Conservation (phyloP, 192 early-diverging fungal species). For the Linderina pennispora region DNA sequence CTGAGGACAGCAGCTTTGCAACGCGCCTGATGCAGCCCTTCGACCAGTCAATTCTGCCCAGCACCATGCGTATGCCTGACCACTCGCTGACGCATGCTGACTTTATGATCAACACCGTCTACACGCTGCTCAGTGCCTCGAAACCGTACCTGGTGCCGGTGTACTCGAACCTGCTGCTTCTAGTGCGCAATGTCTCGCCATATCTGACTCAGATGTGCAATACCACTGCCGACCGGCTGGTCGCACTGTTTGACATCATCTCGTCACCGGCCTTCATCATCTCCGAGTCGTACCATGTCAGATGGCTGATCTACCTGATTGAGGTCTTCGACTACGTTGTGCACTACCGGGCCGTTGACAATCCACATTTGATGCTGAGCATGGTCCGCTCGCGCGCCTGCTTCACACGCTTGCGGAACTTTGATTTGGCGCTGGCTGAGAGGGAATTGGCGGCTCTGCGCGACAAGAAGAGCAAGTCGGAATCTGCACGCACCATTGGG, state of each 20-base stretch:
- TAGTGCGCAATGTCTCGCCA: conserved; percentile 78
- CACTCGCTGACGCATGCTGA: conserved; percentile 69
- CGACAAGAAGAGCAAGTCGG: conserved; percentile 44
- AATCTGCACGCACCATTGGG: conserved; percentile 29
- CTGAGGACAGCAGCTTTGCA: conserved; percentile 39
- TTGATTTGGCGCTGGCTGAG: conserved; percentile 62
- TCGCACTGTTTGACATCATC: conserved; percentile 71
- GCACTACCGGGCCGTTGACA: conserved; percentile 79
- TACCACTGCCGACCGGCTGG: conserved; percentile 63
- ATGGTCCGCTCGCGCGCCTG: conserved; percentile 67
- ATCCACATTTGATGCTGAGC: conserved; percentile 74
- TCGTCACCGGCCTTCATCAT: conserved; percentile 73
- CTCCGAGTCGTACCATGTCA: conserved; percentile 71
- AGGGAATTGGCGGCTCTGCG: conserved; percentile 48
- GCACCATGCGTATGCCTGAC: conserved; percentile 53
- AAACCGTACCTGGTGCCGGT: conserved; percentile 56
- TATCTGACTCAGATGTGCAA: conserved; percentile 70
- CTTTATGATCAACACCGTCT: conserved; percentile 77
- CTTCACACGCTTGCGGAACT: conserved; percentile 59
- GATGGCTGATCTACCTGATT: conserved; percentile 64
- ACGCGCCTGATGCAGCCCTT: conserved; percentile 46
- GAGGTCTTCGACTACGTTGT: conserved; percentile 80
- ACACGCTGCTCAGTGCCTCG: conserved; percentile 69
- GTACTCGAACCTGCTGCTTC: conserved; percentile 71
- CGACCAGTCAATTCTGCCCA: conserved; percentile 47